phyloP scores from a whole-genome alignment of 2,329 filamentous ascomycete species.

The Aspergillus sp. region DNA sequence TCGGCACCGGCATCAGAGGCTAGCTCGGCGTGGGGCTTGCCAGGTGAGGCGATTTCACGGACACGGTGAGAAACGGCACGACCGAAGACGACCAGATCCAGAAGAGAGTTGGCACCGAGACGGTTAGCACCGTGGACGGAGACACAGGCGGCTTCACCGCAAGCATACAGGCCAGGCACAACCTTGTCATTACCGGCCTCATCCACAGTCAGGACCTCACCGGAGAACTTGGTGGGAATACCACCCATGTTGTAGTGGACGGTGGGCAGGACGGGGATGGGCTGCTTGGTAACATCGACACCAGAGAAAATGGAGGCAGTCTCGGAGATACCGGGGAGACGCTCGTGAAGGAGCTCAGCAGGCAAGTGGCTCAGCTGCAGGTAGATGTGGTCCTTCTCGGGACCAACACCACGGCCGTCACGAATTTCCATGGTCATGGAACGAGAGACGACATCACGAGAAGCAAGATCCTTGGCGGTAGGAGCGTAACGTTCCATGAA shows the following conservation, averaged over 20 bases:
- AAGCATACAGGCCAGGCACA: constrained; percentile 92
- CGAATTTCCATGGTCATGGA: constrained; percentile 99
- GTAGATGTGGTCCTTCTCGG: constrained; percentile 98
- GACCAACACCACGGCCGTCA: constrained; percentile 92
- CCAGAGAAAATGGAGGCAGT: constrained; percentile 96
- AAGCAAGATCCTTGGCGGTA: constrained; percentile 95
- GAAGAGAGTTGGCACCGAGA: constrained; percentile 94
- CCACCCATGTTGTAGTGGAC: constrained; percentile 99
- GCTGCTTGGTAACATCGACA: constrained; percentile 95
- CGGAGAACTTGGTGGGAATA: constrained; percentile 96
- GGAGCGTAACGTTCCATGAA: constrained; percentile 99
- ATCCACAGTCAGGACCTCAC: constrained; percentile 89
- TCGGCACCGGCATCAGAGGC: constrained; percentile 84
- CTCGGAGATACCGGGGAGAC: constrained; percentile 97
- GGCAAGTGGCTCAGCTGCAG: constrained; percentile 96
- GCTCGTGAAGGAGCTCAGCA: constrained; percentile 87
- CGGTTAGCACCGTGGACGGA: constrained; percentile 98
- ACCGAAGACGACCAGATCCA: constrained; percentile 96
- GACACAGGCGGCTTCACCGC: constrained; percentile 94
- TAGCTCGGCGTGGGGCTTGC: constrained; percentile 74
- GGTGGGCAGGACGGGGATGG: constrained; percentile 92
- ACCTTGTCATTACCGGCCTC: constrained; percentile 85
- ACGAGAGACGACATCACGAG: constrained; percentile 92
- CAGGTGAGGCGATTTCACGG: constrained; percentile 87
- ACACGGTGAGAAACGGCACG: constrained; percentile 97